phyloP scores from a whole-genome alignment of 148 eudicot species.

The Simmondsia chinensis region DNA sequence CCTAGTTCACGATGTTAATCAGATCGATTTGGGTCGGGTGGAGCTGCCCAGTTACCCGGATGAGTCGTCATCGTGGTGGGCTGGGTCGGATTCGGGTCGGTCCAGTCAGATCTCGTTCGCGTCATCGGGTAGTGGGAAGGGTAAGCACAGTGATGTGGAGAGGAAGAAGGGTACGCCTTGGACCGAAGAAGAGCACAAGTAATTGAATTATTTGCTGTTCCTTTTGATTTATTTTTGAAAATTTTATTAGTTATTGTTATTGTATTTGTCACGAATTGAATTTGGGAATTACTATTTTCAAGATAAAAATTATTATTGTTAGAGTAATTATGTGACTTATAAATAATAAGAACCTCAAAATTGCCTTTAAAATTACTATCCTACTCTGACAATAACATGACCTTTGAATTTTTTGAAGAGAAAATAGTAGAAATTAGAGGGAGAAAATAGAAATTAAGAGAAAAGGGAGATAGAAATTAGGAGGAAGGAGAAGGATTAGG shows the following conservation, averaged over 20 bases:
- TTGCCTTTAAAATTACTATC: too few relatives aligned
- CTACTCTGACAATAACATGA: too few relatives aligned
- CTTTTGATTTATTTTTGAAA: not conserved
- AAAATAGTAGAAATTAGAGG: too few relatives aligned
- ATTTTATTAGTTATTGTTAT: not conserved
- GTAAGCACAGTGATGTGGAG: constrained; percentile 19
- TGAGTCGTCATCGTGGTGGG: constrained; percentile 5
- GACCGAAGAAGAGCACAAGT: constrained; percentile 51
- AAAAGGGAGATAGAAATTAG: too few relatives aligned
- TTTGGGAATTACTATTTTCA: too few relatives aligned
- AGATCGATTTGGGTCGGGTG: constrained; percentile 35
- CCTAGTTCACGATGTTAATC: constrained; percentile 21
- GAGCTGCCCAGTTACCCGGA: constrained; percentile 29
- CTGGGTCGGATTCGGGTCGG: constrained; percentile 3
- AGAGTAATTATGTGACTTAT: too few relatives aligned
- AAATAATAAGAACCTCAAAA: too few relatives aligned
- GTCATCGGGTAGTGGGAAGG: constrained; percentile 1
- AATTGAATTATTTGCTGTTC: not conserved
- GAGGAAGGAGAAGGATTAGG: too few relatives aligned
- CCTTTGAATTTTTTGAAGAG: too few relatives aligned
- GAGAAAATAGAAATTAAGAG: too few relatives aligned
- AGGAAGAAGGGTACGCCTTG: constrained; percentile 44
- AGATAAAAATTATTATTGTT: too few relatives aligned
- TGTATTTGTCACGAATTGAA: not conserved
- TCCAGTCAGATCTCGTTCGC: constrained; percentile 30